Base-by-base conservation (phyloP, 805 yeast species). In the Starmerella etchellsii region DNA sequence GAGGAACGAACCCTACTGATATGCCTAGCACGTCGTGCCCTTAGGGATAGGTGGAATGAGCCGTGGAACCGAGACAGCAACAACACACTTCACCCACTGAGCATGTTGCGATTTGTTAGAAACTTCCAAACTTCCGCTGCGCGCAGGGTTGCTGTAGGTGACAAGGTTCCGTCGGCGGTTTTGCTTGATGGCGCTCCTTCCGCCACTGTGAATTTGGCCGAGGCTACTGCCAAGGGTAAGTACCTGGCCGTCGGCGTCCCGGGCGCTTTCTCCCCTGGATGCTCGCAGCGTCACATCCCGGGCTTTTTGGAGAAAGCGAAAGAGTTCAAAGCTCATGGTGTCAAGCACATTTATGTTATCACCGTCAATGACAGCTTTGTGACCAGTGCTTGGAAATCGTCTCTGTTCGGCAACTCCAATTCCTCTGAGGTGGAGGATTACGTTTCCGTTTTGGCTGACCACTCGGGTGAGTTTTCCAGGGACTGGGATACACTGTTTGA, bases 341-440 rank as follows among this genome's bases (percentile, higher is more conserved):
- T 73, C 61, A 52, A 62, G 21, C 62, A 73, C 34, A 60, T 84
- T 38, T 74, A 68, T 53, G 73, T 85, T 32, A 73, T 85, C 27
- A 69, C 91, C 16, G 94, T 82, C 36, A 85, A 85, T 60, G 95
- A 85, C 57, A 71, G 91, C 2, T 85, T 85, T 59, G 95, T 84
- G 37, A 73, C 77, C 55, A 71, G 73, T 52, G 87, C 91, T 0
- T 85, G 94, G 94, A 74, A 72, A 33, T 70, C 75, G 41, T 54
- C 42, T 1, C 44, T 63, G 27, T 38, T 50, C 14, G 41, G 23
- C n/a, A 28, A 31, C 18, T 40, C 43, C 3, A 41, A 39, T 16
- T 43, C 40, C 13, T 54, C 52, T 9, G 50, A 41, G 23, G 53
- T 48, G 16, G 51, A 51, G 33, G 60, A 64, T 40, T 61, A 78